A percentile compares a stretch with the other conserved stretches of the same genome.
Evolutionary conservation across 495 filamentous ascomycete species (phyloP).

Genomic region (Hypomontagnella monticulosa): DNA sequence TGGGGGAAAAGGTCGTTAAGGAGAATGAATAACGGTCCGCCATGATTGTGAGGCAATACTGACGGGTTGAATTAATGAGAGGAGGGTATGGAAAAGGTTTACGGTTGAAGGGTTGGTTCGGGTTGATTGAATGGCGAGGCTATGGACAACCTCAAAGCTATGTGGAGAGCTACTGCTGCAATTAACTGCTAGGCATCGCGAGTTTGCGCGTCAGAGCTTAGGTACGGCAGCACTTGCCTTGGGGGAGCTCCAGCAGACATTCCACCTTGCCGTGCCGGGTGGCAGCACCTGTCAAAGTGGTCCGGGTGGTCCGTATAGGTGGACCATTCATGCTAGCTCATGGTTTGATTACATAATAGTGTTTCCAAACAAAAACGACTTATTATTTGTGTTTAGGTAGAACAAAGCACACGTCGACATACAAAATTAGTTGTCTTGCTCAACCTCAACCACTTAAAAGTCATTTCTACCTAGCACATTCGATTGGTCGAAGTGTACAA

Average conservation of each 20-base stretch:
- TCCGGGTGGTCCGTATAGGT: neutral
- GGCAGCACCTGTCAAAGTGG: too few species aligned
- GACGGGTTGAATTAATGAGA: conserved; percentile 11
- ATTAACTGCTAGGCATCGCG: conserved; percentile 42
- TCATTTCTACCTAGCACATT: conserved; percentile 5
- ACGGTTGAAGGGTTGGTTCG: conserved; percentile 13
- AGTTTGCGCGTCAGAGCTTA: conserved; percentile 44
- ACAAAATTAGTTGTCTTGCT: neutral
- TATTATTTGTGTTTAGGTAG: neutral
- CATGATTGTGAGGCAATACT: conserved; percentile 65
- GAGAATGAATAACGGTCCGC: conserved; percentile 99
- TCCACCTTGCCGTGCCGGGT: conserved; percentile 12
- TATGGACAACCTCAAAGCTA: conserved; percentile 32
- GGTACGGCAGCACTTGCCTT: conserved; percentile 16
- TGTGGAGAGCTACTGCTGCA: conserved; percentile 37
- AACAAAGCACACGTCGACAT: conserved; percentile 23
- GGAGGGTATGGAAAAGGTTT: neutral
- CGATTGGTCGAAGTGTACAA: neutral
- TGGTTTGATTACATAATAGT: conserved; percentile 8
- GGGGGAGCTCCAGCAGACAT: conserved; percentile 3
- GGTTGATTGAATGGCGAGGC: conserved; percentile 34
- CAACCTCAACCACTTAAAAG: neutral
- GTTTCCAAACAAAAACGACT: neutral
- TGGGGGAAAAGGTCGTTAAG: conserved; percentile 98
- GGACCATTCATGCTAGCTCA: neutral